These are phyloP conservation scores for Coleophoma crateriformis DNA, from an alignment of 2,329 filamentous ascomycete species.

Conservation along the genomic window DNA sequence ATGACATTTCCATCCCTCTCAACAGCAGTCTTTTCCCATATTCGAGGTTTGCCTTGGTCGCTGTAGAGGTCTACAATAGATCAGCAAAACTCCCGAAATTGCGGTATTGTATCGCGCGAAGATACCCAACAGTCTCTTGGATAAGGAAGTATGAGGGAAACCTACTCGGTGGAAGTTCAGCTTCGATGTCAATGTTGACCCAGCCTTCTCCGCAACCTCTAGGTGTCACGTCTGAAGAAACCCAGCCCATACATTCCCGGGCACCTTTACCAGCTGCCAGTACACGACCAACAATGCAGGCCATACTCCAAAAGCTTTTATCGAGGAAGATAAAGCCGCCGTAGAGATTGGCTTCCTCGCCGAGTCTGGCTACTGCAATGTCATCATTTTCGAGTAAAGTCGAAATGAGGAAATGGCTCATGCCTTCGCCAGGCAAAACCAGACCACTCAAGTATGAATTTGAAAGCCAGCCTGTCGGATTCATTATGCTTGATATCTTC, in stretches of 20 bases:
- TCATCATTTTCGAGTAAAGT: conserved; percentile 60
- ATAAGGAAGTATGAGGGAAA: background rate
- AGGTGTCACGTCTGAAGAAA: conserved; percentile 55
- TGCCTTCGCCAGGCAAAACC: conserved; percentile 56
- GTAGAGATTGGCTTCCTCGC: conserved; percentile 55
- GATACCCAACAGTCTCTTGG: background rate
- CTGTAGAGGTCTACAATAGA: conserved; percentile 38
- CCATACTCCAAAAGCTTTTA: conserved; percentile 66
- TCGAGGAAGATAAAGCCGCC: conserved; percentile 58
- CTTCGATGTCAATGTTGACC: conserved; percentile 51
- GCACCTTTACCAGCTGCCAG: conserved; percentile 57
- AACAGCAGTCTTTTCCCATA: conserved; percentile 55
- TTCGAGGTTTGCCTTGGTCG: conserved; percentile 47
- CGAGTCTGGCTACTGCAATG: conserved; percentile 51
- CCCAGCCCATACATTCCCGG: conserved; percentile 63
- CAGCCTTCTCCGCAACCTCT: conserved; percentile 47
- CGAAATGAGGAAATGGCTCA: conserved; percentile 61
- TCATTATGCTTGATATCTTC: conserved; percentile 51
- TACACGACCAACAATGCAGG: conserved; percentile 59
- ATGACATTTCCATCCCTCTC: conserved; percentile 57
- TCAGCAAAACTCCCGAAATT: background rate
- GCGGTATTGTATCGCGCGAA: background rate
- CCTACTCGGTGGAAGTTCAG: conserved; percentile 30
- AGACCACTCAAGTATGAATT: conserved; percentile 63
- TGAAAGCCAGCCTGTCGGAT: conserved; percentile 59